These are phyloP conservation scores for Lathyrus sativus DNA, from an alignment of 306 rosid species.

Conservation along the genomic window DNA sequence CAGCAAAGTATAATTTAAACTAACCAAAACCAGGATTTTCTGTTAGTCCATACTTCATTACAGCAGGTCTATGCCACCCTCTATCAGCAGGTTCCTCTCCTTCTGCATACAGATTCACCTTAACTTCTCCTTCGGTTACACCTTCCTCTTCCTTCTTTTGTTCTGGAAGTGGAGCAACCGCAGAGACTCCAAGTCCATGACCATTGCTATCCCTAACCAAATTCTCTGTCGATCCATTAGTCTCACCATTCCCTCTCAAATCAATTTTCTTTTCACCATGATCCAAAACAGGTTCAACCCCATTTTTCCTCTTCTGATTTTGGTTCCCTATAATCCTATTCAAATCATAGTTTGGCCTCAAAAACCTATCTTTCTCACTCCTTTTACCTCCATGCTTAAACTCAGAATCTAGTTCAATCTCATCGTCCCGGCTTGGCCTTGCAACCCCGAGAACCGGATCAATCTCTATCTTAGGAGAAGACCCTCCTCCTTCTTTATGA, in stretches of 20 bases:
- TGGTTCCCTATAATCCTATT: slow-evolving; percentile 42
- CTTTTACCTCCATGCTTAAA: slow-evolving; percentile 41
- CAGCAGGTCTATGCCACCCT: slow-evolving; percentile 52
- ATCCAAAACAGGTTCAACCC: slow-evolving; percentile 44
- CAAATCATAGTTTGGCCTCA: slow-evolving; percentile 46
- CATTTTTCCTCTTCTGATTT: slow-evolving; percentile 43
- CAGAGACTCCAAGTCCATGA: slow-evolving; percentile 42
- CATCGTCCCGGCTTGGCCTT: slow-evolving; percentile 50
- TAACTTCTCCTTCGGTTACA: slow-evolving; percentile 47
- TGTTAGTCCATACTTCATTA: slow-evolving; percentile 66
- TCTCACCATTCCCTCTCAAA: slow-evolving; percentile 46
- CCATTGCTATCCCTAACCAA: slow-evolving; percentile 40
- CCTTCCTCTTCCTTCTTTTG: slow-evolving; percentile 50
- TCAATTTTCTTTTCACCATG: slow-evolving; percentile 48
- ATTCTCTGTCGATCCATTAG: slow-evolving; percentile 33
- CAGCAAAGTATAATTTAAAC: slow-evolving; percentile 32
- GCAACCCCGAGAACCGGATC: slow-evolving; percentile 79
- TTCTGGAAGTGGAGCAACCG: slow-evolving; percentile 44
- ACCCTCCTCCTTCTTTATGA: slow-evolving; percentile 56
- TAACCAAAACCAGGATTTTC: slow-evolving; percentile 77
- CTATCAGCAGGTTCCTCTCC: slow-evolving; percentile 51
- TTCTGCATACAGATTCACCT: slow-evolving; percentile 42
- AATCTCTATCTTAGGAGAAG: slow-evolving; percentile 83
- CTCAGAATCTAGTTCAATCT: slow-evolving; percentile 59
- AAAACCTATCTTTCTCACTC: slow-evolving; percentile 45